phyloP scores from a whole-genome alignment of 345 rosid species.

The Moricandia moricandioides region DNA sequence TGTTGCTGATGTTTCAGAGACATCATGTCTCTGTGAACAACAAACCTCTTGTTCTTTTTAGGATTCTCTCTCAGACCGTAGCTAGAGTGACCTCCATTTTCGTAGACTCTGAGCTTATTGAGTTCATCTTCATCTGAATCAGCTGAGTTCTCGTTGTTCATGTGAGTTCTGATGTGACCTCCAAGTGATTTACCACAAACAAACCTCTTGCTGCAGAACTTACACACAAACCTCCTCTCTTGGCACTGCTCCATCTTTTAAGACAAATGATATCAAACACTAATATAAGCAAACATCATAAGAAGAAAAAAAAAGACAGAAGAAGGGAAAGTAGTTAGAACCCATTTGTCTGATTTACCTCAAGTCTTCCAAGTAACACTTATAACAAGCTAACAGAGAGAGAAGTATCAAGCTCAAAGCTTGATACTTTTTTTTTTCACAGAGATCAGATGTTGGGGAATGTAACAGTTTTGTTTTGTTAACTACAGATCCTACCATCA shows the following conservation, averaged over 20 bases:
- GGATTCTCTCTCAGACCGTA: slow-evolving; percentile 71
- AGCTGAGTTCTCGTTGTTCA: slow-evolving; percentile 43
- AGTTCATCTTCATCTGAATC: slow-evolving; percentile 42
- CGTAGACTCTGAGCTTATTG: slow-evolving; percentile 39
- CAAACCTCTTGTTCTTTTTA: slow-evolving; percentile 56
- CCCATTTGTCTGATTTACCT: slow-evolving; percentile 14
- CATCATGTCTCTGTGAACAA: slow-evolving; percentile 41
- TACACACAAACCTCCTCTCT: slow-evolving; percentile 67
- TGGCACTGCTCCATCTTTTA: slow-evolving; percentile 52
- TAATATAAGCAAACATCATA: slow-evolving; percentile 8
- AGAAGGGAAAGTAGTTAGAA: slow-evolving; percentile 8
- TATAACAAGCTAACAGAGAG: not conserved
- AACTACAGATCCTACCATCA: slow-evolving; percentile 38
- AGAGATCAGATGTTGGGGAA: slow-evolving; percentile 20
- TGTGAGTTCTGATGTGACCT: slow-evolving; percentile 88
- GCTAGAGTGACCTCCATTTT: slow-evolving; percentile 53
- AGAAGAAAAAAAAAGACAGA: not conserved
- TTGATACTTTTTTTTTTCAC: slow-evolving; percentile 26
- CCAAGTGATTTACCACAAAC: slow-evolving; percentile 86
- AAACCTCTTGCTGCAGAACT: slow-evolving; percentile 67
- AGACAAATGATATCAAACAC: slow-evolving; percentile 15
- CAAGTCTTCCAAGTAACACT: slow-evolving; percentile 10
- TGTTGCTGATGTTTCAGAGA: slow-evolving; percentile 27
- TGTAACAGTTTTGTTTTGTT: slow-evolving; percentile 31
- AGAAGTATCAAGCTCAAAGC: slow-evolving; percentile 34